Base-by-base conservation (phyloP, 2,329 filamentous ascomycete genomes). In the Curvularia eragrostidis region DNA sequence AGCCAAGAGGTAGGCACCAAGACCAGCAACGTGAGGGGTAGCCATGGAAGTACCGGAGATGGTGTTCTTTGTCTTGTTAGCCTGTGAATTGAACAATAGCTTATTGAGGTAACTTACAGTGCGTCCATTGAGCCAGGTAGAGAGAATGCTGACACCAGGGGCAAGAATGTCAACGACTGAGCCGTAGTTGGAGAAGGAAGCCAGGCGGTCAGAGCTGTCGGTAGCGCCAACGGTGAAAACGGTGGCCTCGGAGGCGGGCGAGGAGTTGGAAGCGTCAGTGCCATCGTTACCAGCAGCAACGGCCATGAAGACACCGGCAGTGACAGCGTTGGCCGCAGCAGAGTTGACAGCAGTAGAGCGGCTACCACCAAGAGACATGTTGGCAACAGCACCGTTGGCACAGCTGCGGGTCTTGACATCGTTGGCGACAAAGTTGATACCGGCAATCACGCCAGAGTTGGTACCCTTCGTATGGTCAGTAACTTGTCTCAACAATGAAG, bases 1-100 rank as follows among this genome's bases (percentile, higher is more conserved):
- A 18, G 71, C 72, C 79, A 91, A 86, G 48, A 91, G 79, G 77
- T 91, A 91, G 48, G 88, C 88, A 38, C 84, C 87, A n/a, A 91
- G 82, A 63, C 89, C 89, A 50, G 86, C 84, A 58, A 91, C 82
- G 73, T 91, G 89, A 15, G 89, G 89, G 36, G 84, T 83, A 49
- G 89, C 88, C 87, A 89, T 89, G 52, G 82, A 86, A 21, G 87
- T 89, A 50, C 87, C 87, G 19, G 82, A 84, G 68, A 88, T 83
- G 58, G 76, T 79, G 64, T 79, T 80, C 79, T 83, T 50, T 15
- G 26, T 32, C 15, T 39, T 32, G 34, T 60, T 48, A 47, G 58
- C 54, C 57, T 57, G 49, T 50, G 26, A 26, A 43, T 24, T 39
- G n/a, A 15, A 46, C 10, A 19, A 30, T 19, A 36, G 15, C 1